Base-by-base conservation (phyloP, 441 rosid genomes). In the Erodium chrysanthum region DNA sequence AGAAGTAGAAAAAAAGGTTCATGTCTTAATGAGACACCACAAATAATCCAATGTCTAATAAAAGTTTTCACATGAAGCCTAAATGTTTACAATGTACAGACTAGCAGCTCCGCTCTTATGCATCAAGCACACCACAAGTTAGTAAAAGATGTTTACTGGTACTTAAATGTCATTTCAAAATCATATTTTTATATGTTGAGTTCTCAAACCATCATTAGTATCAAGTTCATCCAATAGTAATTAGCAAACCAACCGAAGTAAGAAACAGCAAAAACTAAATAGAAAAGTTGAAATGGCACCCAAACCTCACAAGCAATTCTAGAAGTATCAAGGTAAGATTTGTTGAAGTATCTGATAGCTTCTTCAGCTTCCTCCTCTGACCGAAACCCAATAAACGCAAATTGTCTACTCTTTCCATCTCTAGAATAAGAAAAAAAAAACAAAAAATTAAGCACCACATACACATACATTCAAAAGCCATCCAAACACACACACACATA, bases 351-450 rank as follows among this genome's bases (percentile, higher is more conserved):
- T 71, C 76, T 86, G 50, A 89, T 85, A 77, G 96, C 97, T 79
- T 88, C 94, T 75, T 81, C 81, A 10, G 97, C 97, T 75, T 91
- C 94, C 40, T 48, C 68, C 68, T 78, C 87, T 0, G 82, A 84
- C 11, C 96, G 97, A 17, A 83, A 94, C n/a, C 97, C 98, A 58
- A 91, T 72, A 68, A 89, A 91, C 20, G 92, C 98, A 42, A 94
- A 88, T 58, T 89, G 96, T 79, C 97, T 85, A 70, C 84, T 89
- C 78, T 73, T 85, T 20, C 97, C 98, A 70, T 91, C 96, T 12
- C 97, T 93, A 65, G 44, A 77, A 56, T 3, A 46, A 66, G 54
- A 46, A 5, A 20, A 52, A n/a, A 23, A 21, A 40, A 54, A 1
- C 31, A 15, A 59, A 65, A 31, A 33, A 64, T 59, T 31, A 27